Evolutionary conservation across 2,329 filamentous ascomycete species (phyloP).

Genomic region (Tolypocladium capitatum): DNA sequence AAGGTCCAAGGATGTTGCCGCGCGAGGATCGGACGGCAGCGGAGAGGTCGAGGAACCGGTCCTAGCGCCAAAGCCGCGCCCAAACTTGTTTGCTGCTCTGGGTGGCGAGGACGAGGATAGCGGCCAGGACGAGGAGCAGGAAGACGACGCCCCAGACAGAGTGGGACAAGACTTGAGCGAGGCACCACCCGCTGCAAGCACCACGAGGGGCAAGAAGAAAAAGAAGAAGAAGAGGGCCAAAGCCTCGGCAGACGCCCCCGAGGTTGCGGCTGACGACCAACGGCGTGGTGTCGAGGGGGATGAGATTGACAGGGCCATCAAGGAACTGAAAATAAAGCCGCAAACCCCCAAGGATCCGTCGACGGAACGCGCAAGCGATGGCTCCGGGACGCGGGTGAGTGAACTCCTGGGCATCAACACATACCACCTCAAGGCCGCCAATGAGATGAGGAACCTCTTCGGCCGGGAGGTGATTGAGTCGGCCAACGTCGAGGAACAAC

Average conservation of each 20-base stretch:
- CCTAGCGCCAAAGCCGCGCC: constrained; percentile 22
- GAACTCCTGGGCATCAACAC: constrained; percentile 40
- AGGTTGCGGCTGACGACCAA: constrained; percentile 1
- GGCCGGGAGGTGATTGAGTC: constrained; percentile 44
- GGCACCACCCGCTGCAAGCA: constrained; percentile 1
- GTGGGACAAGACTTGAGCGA: constrained; percentile 4
- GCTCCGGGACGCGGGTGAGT: constrained; percentile 16
- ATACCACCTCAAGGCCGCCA: constrained; percentile 67
- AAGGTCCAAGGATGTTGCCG: constrained; percentile 6
- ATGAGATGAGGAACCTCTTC: constrained; percentile 69
- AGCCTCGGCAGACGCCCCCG: constrained; percentile 9
- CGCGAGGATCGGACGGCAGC: constrained; percentile 12
- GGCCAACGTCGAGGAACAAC: constrained; percentile 34
- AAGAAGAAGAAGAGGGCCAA: constrained; percentile 25
- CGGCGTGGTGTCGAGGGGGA: constrained; percentile 22
- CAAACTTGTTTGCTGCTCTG: constrained; percentile 39
- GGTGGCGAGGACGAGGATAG: constrained; percentile 28
- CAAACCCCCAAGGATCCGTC: constrained; percentile 1
- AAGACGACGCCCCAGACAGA: constrained; percentile 15
- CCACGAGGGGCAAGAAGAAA: constrained; percentile 24
- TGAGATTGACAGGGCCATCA: constrained; percentile 43
- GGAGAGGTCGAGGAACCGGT: constrained; percentile 19
- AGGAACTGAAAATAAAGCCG: constrained; percentile 29
- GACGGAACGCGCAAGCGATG: constrained; percentile 1
- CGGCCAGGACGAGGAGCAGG: constrained; percentile 15